These are phyloP conservation scores for Phytophthora fragariaefolia DNA, from an alignment of 352 stramenopile genomes.

Conservation along the genomic window DNA sequence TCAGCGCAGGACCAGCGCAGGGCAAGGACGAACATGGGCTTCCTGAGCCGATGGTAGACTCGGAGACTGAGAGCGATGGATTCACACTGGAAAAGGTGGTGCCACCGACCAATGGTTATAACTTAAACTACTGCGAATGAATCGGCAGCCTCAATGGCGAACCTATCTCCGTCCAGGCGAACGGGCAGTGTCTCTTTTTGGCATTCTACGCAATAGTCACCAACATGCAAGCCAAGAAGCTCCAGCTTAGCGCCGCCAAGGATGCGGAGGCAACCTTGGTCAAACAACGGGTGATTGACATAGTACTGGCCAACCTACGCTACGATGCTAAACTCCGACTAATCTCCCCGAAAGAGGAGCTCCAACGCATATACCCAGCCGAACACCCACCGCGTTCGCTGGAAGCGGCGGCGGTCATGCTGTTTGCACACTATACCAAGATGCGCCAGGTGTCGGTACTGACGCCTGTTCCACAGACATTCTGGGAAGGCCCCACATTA, in stretches of 20 bases:
- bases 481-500: not conserved
- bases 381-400: not conserved
- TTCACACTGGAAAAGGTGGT: not conserved
- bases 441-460: not conserved
- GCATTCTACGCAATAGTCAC: not conserved
- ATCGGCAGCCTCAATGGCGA: not conserved
- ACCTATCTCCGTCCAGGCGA: not conserved
- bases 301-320: not conserved
- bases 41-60: not conserved
- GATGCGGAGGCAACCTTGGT: not conserved
- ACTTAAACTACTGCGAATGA: not conserved
- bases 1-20: too few species aligned
- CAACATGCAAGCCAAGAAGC: not conserved
- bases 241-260: too few species aligned
- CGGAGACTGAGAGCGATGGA: not conserved
- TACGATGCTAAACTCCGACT: not conserved
- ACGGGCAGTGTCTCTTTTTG: not conserved
- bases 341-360: not conserved
- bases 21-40: too few species aligned
- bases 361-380: not conserved
- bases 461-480: not conserved
- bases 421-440: conserved; percentile 1
- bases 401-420: not conserved
- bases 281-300: not conserved
- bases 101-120: not conserved